Base-by-base conservation (phyloP, 2,329 filamentous ascomycete genomes). In the Chaetomium sp. region DNA sequence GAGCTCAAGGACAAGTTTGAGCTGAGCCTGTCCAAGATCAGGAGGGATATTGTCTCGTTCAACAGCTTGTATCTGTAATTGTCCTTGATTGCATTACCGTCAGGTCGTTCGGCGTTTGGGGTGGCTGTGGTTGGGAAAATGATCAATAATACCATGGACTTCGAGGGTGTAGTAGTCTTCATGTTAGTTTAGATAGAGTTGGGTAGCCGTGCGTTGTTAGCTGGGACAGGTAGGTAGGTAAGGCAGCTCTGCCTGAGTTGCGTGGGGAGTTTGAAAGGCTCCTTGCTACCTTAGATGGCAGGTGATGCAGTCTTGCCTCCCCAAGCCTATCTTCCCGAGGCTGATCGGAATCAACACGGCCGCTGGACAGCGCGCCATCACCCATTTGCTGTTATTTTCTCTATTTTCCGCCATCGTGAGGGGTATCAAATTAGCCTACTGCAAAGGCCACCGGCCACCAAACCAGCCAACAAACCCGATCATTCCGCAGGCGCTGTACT, bases 1-100 rank as follows among this genome's bases (percentile, higher is more conserved):
- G 95, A 98, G 73, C 82, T 99, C 63, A 90, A 93, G 74, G 85
- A 89, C 75, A 97, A 97, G 80, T 99, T 99, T 75, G 93, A 97
- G 74, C 85, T 88, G 70, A 90, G 92, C 67, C 80, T 99, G 71
- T 83, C 85, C 65, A 95, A 96, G 84, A 90, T 98, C 62, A 87
- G 92, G 77, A 86, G 95, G 73, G 95, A 98, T 76, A 93, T 99
- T 76, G 94, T 99, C 45, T 73, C 72, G 42, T 72, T 72, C 58
- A 73, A 73, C 69, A 71, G 69, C 59, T 56, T 73, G 57, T 73
- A 73, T 63, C 66, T 73, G n/a, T 73, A 67, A 62, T 42, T 42
- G 54, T 27, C n/a, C 9, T 49, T 19, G 50, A 51, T 49, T 54
- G 31, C 51, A 31, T 50, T 63, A 58, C 45, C 12, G 12, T 29